These are phyloP conservation scores for Fusarium tanahbumbuense DNA, from an alignment of 2,329 filamentous ascomycete genomes.

Conservation along the genomic window DNA sequence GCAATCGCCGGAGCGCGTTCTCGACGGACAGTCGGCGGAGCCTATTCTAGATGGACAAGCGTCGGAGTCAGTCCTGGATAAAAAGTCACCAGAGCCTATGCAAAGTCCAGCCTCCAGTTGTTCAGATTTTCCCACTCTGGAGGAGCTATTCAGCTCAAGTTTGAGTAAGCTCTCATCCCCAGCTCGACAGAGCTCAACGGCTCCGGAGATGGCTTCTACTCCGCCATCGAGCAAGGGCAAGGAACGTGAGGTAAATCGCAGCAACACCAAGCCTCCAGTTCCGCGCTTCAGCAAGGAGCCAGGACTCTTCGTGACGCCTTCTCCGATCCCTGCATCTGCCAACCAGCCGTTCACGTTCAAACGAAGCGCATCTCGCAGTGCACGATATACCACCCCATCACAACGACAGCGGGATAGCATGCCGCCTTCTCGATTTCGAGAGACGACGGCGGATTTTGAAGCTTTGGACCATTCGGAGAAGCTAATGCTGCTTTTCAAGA, in stretches of 20 bases:
- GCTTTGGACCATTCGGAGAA: neutral
- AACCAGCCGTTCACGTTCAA: neutral
- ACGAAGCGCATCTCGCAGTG: neutral
- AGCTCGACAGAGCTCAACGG: fast-evolving
- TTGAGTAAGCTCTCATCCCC: neutral
- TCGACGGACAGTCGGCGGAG: neutral
- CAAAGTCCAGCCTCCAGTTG: neutral
- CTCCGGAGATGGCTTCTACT: neutral
- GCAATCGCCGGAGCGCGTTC: fast-evolving
- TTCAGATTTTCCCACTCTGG: neutral
- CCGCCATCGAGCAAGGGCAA: neutral
- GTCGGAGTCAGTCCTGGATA: neutral
- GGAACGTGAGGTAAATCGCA: fast-evolving
- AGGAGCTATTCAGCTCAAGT: neutral
- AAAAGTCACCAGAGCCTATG: fast-evolving
- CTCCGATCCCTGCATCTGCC: fast-evolving
- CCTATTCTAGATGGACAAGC: neutral
- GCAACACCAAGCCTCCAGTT: neutral
- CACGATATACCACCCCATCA: fast-evolving
- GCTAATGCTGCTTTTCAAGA: neutral
- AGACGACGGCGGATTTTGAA: neutral
- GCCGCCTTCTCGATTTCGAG: neutral
- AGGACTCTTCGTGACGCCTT: neutral
- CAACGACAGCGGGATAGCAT: neutral
- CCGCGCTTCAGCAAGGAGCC: neutral